Conservation (phyloP, 208 protist species). For the Crithidia bombi region DNA sequence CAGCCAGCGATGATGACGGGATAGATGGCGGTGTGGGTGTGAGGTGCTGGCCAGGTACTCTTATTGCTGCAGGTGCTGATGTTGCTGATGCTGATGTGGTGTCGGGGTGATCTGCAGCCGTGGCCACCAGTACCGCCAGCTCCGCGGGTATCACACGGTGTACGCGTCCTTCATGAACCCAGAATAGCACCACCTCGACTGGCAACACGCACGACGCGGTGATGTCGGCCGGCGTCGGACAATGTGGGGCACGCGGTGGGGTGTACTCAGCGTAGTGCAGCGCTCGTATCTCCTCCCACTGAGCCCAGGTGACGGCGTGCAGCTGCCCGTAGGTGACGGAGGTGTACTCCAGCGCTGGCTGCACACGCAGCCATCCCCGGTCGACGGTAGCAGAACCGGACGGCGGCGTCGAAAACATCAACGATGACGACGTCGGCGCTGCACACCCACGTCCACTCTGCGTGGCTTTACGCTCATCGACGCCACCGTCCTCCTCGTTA, state of each 20-base stretch:
- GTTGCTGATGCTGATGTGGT: neutral
- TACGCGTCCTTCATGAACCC: slow-evolving; percentile 17
- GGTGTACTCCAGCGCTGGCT: slow-evolving; percentile 32
- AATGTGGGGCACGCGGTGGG: neutral
- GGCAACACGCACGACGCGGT: slow-evolving; percentile 1
- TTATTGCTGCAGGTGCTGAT: neutral
- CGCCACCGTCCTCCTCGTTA: neutral
- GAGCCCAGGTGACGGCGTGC: slow-evolving; percentile 20
- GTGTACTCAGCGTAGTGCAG: slow-evolving; percentile 18
- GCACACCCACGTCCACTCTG: too few species aligned
- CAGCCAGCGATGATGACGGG: neutral
- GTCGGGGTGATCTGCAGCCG: neutral
- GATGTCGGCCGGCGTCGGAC: too few species aligned
- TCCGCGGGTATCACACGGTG: slow-evolving; percentile 15
- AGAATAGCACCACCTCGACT: slow-evolving; percentile 25
- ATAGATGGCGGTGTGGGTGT: neutral
- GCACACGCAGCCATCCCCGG: slow-evolving; percentile 24
- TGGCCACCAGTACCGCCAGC: slow-evolving; percentile 11
- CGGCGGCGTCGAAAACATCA: too few species aligned
- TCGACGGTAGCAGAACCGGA: neutral
- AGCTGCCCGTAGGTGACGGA: slow-evolving; percentile 21
- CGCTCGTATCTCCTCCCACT: slow-evolving; percentile 30
- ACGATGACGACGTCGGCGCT: too few species aligned
- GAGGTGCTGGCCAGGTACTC: neutral
- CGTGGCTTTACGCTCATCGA: neutral